Evolutionary conservation across 2,329 filamentous ascomycete species (phyloP), one percentile per base, ranked within the genome.

Genomic region (Thielaviopsis populi): DNA sequence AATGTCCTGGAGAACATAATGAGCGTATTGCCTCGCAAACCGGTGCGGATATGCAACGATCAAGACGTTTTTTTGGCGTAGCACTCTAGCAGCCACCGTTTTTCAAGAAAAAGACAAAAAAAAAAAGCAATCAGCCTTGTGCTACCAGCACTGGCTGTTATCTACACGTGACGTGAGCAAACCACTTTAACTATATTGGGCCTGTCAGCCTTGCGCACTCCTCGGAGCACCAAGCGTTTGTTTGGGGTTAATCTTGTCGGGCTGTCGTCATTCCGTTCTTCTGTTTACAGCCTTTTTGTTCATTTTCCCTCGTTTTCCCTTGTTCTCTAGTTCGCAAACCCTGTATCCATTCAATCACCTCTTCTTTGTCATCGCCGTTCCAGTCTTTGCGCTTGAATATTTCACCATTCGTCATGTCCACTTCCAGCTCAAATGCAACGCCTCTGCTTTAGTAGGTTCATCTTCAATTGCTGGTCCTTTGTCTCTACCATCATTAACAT

Each of bases 401-500:
- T 54, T 33, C 27, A 54, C 64, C 68, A 89, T 54, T 33, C 27
- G 33, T 64, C 68, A 89, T 89, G 86, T 85, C 86, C 66, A 89
- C 86, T 66, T 88, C 86, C 60, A 80, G 81, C 69, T 77, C 81
- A 40, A 78, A 81, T 48, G 61, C 56, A 67, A 88, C 84, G 69
- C 86, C 84, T 65, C 79, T 89, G 67, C 83, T 89, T 72, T 90
- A 89, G 87, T 89, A 78, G 71, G 84, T 75, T 13, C 27, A 24
- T 22, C 50, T 5, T 33, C 42, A 37, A 4, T 54, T 22, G 30
- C 7, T 22, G 1, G 40, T 30, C 15, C 2, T 54, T 54, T 8
- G 11, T 33, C 22, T 61, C 15, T 33, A n/a, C 19, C 33, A 24
- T 41, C 46, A 13, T 19, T 58, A 43, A 61, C 46, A 11, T 22